A percentile compares a stretch with the other conserved stretches of the same genome.
phyloP scores from a whole-genome alignment of 352 stramenopile genomes.

The Blastocystis sp. region DNA sequence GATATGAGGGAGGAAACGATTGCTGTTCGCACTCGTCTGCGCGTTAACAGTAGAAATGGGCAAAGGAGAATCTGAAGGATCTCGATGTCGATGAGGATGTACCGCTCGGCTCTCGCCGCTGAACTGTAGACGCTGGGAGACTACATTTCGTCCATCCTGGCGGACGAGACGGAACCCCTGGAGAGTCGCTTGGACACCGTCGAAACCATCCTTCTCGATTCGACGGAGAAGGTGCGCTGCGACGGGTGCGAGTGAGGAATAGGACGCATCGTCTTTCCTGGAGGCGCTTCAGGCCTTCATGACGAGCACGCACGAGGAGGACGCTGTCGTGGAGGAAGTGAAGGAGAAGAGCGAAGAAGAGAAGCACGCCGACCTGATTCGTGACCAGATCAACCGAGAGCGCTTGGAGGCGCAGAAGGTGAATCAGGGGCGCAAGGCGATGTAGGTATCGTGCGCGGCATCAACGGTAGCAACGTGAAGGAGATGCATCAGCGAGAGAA shows the following conservation, averaged over 20 bases:
- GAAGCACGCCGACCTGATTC: neutral
- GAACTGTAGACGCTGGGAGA: conserved; percentile 53
- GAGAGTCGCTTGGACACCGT: conserved; percentile 45
- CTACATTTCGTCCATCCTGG: conserved; percentile 29
- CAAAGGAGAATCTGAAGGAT: neutral
- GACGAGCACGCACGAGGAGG: neutral
- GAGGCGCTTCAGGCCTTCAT: conserved; percentile 23
- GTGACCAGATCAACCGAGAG: conserved; percentile 32
- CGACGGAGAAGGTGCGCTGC: neutral
- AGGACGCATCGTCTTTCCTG: conserved; percentile 15
- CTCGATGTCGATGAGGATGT: conserved; percentile 66
- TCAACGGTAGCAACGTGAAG: neutral
- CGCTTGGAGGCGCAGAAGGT: conserved; percentile 49
- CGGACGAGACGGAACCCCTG: conserved; percentile 23
- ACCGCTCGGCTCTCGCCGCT: neutral
- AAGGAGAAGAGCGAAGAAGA: conserved; percentile 1
- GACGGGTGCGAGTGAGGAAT: neutral
- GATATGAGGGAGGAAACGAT: neutral
- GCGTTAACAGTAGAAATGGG: conserved; percentile 27
- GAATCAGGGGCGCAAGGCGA: conserved; percentile 6
- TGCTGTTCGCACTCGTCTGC: neutral
- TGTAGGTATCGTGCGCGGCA: neutral
- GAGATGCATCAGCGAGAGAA: conserved; percentile 55
- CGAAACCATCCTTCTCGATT: conserved; percentile 23
- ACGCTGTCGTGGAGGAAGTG: neutral